phyloP scores from a whole-genome alignment of 2,329 filamentous ascomycete species.

The Alternaria arbusti region DNA sequence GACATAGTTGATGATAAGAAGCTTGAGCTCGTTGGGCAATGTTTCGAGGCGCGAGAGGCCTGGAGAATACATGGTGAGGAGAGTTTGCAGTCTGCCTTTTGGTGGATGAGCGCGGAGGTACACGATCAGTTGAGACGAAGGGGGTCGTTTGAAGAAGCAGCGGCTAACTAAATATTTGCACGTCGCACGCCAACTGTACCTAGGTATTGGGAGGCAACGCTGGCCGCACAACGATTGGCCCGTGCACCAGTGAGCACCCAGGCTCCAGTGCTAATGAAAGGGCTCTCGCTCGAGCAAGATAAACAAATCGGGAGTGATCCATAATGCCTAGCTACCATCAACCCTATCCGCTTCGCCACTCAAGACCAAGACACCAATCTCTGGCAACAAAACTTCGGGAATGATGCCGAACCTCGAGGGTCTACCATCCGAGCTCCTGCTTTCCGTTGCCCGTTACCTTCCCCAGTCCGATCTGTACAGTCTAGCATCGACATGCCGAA shows the following conservation, averaged over 20 bases:
- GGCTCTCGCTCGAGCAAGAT: neutral
- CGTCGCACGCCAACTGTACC: neutral
- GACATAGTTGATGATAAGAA: neutral
- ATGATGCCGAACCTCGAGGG: neutral
- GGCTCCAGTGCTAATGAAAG: neutral
- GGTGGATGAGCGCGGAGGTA: neutral
- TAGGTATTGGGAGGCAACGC: neutral
- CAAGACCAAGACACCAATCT: neutral
- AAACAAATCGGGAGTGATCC: neutral
- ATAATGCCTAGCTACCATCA: neutral
- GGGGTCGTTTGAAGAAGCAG: neutral
- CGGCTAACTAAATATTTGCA: neutral
- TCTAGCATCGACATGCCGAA: neutral
- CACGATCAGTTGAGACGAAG: neutral
- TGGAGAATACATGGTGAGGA: neutral
- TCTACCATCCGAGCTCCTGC: neutral
- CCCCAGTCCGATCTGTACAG: neutral
- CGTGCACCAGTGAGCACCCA: neutral
- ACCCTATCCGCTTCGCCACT: neutral
- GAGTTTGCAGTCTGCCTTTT: neutral
- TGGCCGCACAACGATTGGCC: neutral
- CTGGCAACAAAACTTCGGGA: neutral
- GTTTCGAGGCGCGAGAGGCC: neutral
- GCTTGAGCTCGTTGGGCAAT: neutral
- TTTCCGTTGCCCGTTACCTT: neutral